Base-by-base conservation (phyloP, 1,284 basidiomycete genomes). In the Apiotrichum laibachii region DNA sequence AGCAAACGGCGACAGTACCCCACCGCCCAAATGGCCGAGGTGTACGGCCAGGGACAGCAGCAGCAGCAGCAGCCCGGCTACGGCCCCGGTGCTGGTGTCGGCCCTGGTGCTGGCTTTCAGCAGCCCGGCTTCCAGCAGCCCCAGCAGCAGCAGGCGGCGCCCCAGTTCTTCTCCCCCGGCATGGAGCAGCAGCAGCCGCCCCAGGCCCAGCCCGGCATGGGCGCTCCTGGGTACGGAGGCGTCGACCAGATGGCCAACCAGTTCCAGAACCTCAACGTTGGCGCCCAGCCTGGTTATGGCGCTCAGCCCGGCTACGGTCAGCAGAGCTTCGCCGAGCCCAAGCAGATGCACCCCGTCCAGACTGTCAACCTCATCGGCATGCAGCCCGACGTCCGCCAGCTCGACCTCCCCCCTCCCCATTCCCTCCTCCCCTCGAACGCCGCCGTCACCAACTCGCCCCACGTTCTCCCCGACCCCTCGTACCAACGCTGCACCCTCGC, bases 401-500 rank as follows among this genome's bases (percentile, higher is more conserved):
- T 98, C 54, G 82, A 85, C 50, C 81, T 84, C 39, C 86, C 88
- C 1, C 93, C 95, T 9, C 96, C 95, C 9, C 88, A 91, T 64
- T 92, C 95, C 62, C 83, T 88, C 26, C 82, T 99, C 11, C 94
- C 96, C 1, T 87, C 91, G n/a, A 81, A 81, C 59, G 81, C 93
- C 11, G 87, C 86, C 62, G 83, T 98, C 62, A 89, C 92, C 11
- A 85, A 86, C 40, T 87, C 88, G 21, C 88, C 92, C 0, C 81
- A 83, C 55, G 86, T 89, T 46, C 92, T 94, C 71, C 88, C 93
- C 21, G 89, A 98, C 72, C 84, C 88, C 35, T 93, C 89, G 16
- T 99, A 97, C 80, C 92, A 96, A 80, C 88, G 96, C 50, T 88
- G 84, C 69, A 99, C 96, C 1, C 78, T 99, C 62, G 94, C 96